Conservation (phyloP, 192 early-diverging fungal genomes). For the Coemansia sp. region DNA sequence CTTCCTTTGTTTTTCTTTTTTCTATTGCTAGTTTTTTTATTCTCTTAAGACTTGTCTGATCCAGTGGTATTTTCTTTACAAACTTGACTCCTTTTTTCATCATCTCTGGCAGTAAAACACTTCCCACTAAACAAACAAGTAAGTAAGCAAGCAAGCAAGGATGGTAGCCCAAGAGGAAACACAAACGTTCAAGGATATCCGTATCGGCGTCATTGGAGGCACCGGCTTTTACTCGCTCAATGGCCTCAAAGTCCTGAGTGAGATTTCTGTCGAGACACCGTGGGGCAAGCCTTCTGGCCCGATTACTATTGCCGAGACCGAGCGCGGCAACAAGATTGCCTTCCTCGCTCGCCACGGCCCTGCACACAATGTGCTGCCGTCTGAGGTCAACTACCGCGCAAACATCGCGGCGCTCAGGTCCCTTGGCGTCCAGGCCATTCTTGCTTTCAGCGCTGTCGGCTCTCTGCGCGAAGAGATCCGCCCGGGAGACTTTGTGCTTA, state of each 20-base stretch:
- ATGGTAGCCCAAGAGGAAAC: slow-evolving; percentile 4
- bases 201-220: slow-evolving; percentile 92
- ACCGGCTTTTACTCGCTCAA: slow-evolving; percentile 90
- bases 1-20: not conserved
- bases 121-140: not conserved
- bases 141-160: not conserved
- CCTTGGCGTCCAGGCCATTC: slow-evolving; percentile 86
- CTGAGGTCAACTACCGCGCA: slow-evolving; percentile 89
- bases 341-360: slow-evolving; percentile 96
- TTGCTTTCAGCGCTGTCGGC: slow-evolving; percentile 97
- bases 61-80: not conserved
- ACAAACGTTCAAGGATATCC: not conserved
- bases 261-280: slow-evolving; percentile 84
- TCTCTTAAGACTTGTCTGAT: too few species aligned
- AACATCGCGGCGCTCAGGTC: slow-evolving; percentile 98
- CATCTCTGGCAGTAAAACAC: not conserved
- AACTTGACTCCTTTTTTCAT: not conserved
- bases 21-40: not conserved
- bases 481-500: slow-evolving; percentile 93
- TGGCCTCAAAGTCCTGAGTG: slow-evolving; percentile 73
- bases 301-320: slow-evolving; percentile 76
- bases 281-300: slow-evolving; percentile 88
- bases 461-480: slow-evolving; percentile 91
- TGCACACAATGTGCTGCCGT: slow-evolving; percentile 81
- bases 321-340: slow-evolving; percentile 77